phyloP scores from a whole-genome alignment of 495 filamentous ascomycete genomes.

The Penicillium argentinense region DNA sequence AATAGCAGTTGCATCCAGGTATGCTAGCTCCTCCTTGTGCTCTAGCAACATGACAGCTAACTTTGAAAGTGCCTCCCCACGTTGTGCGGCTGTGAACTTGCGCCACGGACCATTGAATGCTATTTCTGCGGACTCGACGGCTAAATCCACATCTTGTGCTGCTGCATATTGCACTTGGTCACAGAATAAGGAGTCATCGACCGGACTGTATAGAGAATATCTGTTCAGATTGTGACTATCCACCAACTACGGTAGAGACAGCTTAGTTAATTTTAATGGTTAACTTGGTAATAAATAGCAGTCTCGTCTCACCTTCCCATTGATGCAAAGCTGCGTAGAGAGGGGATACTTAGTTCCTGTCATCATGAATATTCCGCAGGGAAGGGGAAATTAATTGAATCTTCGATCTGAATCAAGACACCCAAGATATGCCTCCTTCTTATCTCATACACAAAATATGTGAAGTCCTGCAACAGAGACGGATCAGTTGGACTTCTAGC shows the following conservation, averaged over 20 bases:
- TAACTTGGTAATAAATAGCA: background rate
- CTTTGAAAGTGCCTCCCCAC: background rate
- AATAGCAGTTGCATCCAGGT: background rate
- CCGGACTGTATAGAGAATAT: background rate
- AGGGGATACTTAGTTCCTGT: background rate
- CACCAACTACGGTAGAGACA: no score
- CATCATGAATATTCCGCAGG: no score
- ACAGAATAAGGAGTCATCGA: background rate
- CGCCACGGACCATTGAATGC: background rate
- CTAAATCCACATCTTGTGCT: background rate
- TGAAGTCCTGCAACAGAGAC: no score
- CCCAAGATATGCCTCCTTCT: no score
- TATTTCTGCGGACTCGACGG: background rate
- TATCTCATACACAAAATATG: no score
- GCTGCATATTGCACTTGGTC: background rate
- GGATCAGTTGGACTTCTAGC: no score
- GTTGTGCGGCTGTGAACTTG: background rate
- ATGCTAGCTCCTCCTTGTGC: background rate
- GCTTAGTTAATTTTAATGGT: no score
- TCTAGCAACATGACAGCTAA: background rate
- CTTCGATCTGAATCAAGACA: no score
- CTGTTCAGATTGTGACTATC: background rate
- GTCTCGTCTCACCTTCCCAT: background rate
- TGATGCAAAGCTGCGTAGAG: background rate
- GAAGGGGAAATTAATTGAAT: no score